Base-by-base conservation (phyloP, 768 basidiomycete species). In the Hygrophorus russula region DNA sequence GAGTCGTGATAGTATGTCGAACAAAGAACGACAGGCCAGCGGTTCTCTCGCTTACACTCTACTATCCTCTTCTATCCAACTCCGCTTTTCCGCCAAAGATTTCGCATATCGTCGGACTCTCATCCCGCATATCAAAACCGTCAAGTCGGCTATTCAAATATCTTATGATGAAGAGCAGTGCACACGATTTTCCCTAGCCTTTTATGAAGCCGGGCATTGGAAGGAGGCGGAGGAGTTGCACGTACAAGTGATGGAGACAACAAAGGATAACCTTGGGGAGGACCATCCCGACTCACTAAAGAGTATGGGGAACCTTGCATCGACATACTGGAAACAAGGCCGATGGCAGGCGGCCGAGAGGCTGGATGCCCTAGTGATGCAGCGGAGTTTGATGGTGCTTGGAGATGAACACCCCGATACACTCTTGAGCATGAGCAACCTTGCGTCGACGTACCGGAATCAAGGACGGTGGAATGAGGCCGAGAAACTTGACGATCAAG, bases 51-150 rank as follows among this genome's bases (percentile, higher is more conserved):
- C 36, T 15, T 14, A 14, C 8, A 27, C 20, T 8, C 27, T 49
- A 15, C 27, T 37, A 30, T 29, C 41, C 17, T 34, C 49, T 39
- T 14, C 51, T n/a, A 29, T 46, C 9, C 5, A 13, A 19, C 14
- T 19, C 32, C 18, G 36, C 14, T 10, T 15, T 10, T 3, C 24
- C 13, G 9, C 4, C n/a, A 6, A 45, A 10, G 34, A 47, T 24
- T 33, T 28, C 30, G 15, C 17, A 11, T 41, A 47, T 17, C n/a
- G 35, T 8, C 32, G 41, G 30, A 13, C 41, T 17, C 35, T 38
- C 2, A 18, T 30, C 24, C 27, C 44, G 19, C 50, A 51, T 28
- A 18, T 48, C 14, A 46, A 42, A 31, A 29, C 44, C 30, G 42
- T n/a, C 13, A 15, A 35, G n/a, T 10, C 27, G 14, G 42, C 12